These are phyloP conservation scores for Huntiella omanensis DNA, from an alignment of 2,329 filamentous ascomycete species.

Conservation along the genomic window DNA sequence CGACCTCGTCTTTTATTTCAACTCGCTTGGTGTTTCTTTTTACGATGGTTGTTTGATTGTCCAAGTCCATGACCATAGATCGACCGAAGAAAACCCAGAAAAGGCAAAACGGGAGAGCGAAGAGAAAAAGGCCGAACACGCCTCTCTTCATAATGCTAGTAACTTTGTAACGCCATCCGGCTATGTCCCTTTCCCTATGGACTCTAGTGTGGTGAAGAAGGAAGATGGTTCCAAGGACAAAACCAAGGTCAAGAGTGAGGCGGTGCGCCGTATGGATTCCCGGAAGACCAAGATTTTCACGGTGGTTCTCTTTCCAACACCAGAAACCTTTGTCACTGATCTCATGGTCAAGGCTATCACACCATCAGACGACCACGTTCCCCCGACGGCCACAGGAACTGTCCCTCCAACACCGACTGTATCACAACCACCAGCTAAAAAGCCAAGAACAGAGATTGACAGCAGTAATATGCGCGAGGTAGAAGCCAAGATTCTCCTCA, in stretches of 20 bases:
- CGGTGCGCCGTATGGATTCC: constrained; percentile 38
- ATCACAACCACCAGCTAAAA: constrained; percentile 41
- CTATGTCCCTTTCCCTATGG: constrained; percentile 55
- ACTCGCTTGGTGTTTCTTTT: constrained; percentile 53
- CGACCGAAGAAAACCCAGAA: constrained; percentile 41
- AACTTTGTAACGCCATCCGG: constrained; percentile 79
- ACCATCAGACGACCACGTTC: constrained; percentile 26
- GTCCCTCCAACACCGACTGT: constrained; percentile 44
- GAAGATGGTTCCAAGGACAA: constrained; percentile 17
- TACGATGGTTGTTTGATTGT: constrained; percentile 95
- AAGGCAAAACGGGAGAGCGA: constrained; percentile 29
- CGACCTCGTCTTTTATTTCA: constrained; percentile 66
- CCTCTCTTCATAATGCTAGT: constrained; percentile 86
- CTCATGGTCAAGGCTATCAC: constrained; percentile 59
- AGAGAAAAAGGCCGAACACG: constrained; percentile 45
- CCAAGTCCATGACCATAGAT: constrained; percentile 76
- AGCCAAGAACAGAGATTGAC: constrained; percentile 56
- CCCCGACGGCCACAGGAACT: constrained; percentile 28
- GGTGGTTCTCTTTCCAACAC: constrained; percentile 69
- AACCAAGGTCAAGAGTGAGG: constrained; percentile 19
- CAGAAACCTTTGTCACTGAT: constrained; percentile 56
- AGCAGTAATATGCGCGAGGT: constrained; percentile 52
- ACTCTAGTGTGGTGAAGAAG: constrained; percentile 22
- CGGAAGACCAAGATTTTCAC: constrained; percentile 44
- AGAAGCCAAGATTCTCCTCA: constrained; percentile 56